phyloP scores from a whole-genome alignment of 805 yeast species.

The Nakazawaea anatomiae region DNA sequence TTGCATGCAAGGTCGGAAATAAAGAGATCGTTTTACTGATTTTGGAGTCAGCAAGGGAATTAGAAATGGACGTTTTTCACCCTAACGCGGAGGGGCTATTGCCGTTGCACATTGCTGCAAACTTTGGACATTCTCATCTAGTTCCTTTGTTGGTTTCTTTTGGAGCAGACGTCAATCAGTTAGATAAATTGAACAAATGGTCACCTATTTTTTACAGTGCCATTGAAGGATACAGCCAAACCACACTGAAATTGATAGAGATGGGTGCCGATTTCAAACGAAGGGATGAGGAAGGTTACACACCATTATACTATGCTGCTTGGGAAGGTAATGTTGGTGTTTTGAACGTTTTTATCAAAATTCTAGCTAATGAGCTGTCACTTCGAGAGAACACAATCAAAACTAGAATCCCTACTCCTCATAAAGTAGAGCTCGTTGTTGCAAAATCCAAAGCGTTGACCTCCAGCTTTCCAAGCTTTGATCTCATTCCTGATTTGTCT shows the following conservation, averaged over 20 bases:
- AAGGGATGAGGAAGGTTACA: slow-evolving; percentile 72
- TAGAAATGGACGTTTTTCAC: slow-evolving; percentile 35
- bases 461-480: slow-evolving; percentile 35
- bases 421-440: background rate
- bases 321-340: slow-evolving; percentile 93
- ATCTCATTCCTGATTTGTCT: slow-evolving; percentile 82
- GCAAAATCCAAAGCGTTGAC: background rate
- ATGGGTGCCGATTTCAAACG: slow-evolving; percentile 66
- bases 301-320: slow-evolving; percentile 83
- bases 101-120: slow-evolving; percentile 84
- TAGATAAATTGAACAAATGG: slow-evolving; percentile 89
- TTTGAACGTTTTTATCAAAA: slow-evolving; percentile 56
- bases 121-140: slow-evolving; percentile 69
- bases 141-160: slow-evolving; percentile 63
- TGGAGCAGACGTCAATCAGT: slow-evolving; percentile 70
- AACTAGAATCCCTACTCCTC: background rate
- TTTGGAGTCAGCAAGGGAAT: slow-evolving; percentile 33
- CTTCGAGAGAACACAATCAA: background rate
- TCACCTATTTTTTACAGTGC: slow-evolving; percentile 90
- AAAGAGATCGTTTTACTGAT: slow-evolving; percentile 61
- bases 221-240: slow-evolving; percentile 68
- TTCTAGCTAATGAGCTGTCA: slow-evolving; percentile 15
- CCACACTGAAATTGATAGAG: slow-evolving; percentile 65
- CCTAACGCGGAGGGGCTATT: slow-evolving; percentile 83
- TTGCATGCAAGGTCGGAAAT: slow-evolving; percentile 85